Conservation (phyloP, 2,329 filamentous ascomycete species). For the Diaporthe nobilis region DNA sequence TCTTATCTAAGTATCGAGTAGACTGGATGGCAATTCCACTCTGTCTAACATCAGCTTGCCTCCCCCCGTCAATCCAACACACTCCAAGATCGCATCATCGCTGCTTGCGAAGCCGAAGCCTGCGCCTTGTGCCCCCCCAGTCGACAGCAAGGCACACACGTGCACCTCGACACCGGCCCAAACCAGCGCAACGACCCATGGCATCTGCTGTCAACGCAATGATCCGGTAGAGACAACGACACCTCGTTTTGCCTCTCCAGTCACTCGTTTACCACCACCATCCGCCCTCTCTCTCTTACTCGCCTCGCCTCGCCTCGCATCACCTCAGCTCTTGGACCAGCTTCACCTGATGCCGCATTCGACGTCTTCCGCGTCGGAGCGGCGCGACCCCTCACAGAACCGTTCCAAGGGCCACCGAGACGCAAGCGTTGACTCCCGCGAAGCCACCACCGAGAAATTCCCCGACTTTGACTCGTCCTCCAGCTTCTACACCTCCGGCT, state of each 20-base stretch:
- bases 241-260: slow-evolving; percentile 29
- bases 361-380: slow-evolving; percentile 49
- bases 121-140: slow-evolving; percentile 23
- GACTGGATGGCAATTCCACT: slow-evolving; percentile 23
- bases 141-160: background rate
- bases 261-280: slow-evolving; percentile 42
- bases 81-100: slow-evolving; percentile 39
- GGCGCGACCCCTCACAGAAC: slow-evolving; percentile 53
- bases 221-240: slow-evolving; percentile 38
- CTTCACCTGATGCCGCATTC: slow-evolving; percentile 56
- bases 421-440: slow-evolving; percentile 46
- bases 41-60: slow-evolving; percentile 17
- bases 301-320: background rate
- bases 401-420: slow-evolving; percentile 49
- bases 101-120: slow-evolving; percentile 26
- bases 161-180: background rate
- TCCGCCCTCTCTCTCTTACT: slow-evolving; percentile 32
- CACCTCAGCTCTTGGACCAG: slow-evolving; percentile 28
- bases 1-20: slow-evolving; percentile 25
- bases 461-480: slow-evolving; percentile 65
- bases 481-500: background rate
- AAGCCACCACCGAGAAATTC: slow-evolving; percentile 67
- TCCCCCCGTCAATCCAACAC: slow-evolving; percentile 5
- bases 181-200: slow-evolving; percentile 8
- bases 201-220: slow-evolving; percentile 39